Evolutionary conservation across 2,329 filamentous ascomycete species (phyloP).

Genomic region (Botryosphaeria dothidea): DNA sequence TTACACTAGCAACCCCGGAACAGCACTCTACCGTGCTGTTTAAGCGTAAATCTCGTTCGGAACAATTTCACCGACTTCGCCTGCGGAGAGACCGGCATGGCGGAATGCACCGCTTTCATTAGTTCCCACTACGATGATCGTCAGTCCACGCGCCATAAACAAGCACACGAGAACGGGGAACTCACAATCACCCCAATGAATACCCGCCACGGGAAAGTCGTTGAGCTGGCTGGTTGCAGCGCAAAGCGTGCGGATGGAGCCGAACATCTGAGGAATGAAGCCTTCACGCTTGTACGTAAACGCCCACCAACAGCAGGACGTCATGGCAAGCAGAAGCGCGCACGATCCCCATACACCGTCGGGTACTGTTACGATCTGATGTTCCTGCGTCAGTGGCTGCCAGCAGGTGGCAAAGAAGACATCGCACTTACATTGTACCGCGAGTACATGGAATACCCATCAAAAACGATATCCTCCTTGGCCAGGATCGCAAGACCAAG

Average conservation of each 20-base stretch:
- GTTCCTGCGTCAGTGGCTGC: too few species aligned
- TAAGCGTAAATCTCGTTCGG: slow-evolving; percentile 32
- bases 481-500: slow-evolving; percentile 25
- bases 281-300: slow-evolving; percentile 34
- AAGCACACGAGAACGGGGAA: not conserved
- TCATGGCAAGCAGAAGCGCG: slow-evolving; percentile 33
- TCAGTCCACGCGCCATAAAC: not conserved
- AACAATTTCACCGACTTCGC: slow-evolving; percentile 28
- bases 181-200: slow-evolving; percentile 18
- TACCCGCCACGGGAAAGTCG: slow-evolving; percentile 26
- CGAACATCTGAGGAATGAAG: slow-evolving; percentile 37
- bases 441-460: slow-evolving; percentile 25
- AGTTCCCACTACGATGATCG: slow-evolving; percentile 21
- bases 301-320: slow-evolving; percentile 32
- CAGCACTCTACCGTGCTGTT: too few species aligned
- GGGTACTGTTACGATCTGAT: slow-evolving; percentile 30
- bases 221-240: slow-evolving; percentile 30
- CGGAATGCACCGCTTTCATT: slow-evolving; percentile 30
- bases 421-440: slow-evolving; percentile 26
- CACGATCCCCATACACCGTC: slow-evolving; percentile 28
- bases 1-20: too few species aligned
- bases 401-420: not conserved
- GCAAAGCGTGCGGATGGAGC: slow-evolving; percentile 32
- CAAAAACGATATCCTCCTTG: slow-evolving; percentile 4
- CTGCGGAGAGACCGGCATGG: slow-evolving; percentile 32